Evolutionary conservation across 257 asterid genomes (phyloP), one percentile per base, ranked within the genome.

Genomic region (Knoxia roxburghii): DNA sequence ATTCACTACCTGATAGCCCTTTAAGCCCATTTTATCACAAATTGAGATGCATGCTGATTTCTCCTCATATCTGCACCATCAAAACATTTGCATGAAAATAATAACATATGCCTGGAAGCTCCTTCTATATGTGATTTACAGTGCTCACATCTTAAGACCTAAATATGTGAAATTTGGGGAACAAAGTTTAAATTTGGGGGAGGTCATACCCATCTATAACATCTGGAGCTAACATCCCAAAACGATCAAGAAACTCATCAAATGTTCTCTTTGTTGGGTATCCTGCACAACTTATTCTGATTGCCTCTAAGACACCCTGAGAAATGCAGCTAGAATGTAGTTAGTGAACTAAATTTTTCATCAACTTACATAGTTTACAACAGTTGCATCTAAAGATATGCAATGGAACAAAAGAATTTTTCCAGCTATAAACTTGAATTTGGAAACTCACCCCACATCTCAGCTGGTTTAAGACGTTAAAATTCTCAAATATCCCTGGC

Each of bases 231-330:
- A 93, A 81, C 86, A 85, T 83, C 62, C 97, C 98, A 67, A 92
- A 93, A 60, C 98, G 96, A 81, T 86, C 91, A 65, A 93, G 82
- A 81, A 93, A 93, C 84, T 93, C 98, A 69, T 90, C 94, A 37
- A 93, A 93, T 67, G 96, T 83, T 77, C 97, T 67, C 81, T 88
- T 90, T 5, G 97, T 93, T 65, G 98, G 98, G 75, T 93, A 93
- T 60, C 98, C 98, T 41, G 97, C 97, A 64, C 98, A 90, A 53
- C 97, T 93, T 65, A 93, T 93, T 78, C 98, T 86, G 77, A 93
- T 93, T 67, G 98, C 98, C 75, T 93, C 98, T 67, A 93, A 53
- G 37, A 93, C 97, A 80, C 98, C 98, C 98, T 93, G 84, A 80
- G 61, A 71, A 52, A 71, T 55, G 73, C 67, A 73, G 48, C 67